These are phyloP conservation scores for Pichia deserticola DNA, from an alignment of 805 yeast genomes.

Conservation along the genomic window DNA sequence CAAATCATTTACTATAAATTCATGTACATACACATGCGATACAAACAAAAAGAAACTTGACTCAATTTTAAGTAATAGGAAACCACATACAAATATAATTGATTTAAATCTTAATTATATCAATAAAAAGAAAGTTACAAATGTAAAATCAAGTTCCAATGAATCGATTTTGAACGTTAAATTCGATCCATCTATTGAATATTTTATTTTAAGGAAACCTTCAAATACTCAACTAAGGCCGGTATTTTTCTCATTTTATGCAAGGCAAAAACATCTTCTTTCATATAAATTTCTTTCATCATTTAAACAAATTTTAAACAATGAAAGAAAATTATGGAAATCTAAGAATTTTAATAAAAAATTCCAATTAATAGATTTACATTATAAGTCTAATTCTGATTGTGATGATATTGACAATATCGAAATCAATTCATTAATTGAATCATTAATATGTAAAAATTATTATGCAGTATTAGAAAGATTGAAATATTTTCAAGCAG, in stretches of 20 bases:
- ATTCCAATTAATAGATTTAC: neutral
- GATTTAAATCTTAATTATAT: neutral
- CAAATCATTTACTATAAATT: neutral
- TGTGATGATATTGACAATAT: no score
- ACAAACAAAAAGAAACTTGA: neutral
- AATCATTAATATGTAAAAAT: slow-evolving; percentile 1
- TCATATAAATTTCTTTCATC: neutral
- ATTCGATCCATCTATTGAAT: neutral
- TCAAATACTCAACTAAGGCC: slow-evolving; percentile 4
- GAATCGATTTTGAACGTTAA: neutral
- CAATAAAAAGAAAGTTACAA: neutral
- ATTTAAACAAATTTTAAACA: slow-evolving; percentile 2
- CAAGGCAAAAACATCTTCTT: neutral
- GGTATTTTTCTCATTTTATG: neutral
- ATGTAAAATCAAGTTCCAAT: neutral
- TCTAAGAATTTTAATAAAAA: neutral
- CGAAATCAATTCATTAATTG: neutral
- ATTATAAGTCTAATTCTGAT: no score
- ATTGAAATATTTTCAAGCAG: slow-evolving; percentile 9
- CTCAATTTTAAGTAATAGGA: neutral
- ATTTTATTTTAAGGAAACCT: slow-evolving; percentile 3
- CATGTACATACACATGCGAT: slow-evolving; percentile 3
- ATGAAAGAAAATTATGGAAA: neutral
- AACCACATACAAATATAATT: neutral
- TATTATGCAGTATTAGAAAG: slow-evolving; percentile 13